A percentile compares a stretch with the other conserved stretches of the same genome.
Conservation (phyloP, 2,329 filamentous ascomycete genomes). For the Hymenoscyphus infarciens region DNA sequence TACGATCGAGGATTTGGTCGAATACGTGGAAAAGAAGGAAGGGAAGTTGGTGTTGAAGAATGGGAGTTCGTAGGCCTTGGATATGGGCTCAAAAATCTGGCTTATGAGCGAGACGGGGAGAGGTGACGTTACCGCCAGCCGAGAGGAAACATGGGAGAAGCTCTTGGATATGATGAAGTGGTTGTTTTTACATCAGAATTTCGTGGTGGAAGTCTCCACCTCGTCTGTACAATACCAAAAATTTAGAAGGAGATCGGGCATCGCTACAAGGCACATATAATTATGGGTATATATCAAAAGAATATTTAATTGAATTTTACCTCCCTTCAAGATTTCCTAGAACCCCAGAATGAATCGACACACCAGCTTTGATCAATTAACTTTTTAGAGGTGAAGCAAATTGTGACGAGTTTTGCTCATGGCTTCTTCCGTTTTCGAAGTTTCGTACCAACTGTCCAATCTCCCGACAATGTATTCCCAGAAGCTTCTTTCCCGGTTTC, state of each 20-base stretch:
- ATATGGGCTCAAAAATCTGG: neutral
- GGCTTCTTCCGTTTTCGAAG: too few species aligned
- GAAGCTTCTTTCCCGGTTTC: too few species aligned
- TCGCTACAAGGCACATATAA: neutral
- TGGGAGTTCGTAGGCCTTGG: conserved; percentile 13
- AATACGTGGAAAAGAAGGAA: conserved; percentile 45
- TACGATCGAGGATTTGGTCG: conserved; percentile 88
- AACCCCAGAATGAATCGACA: too few species aligned
- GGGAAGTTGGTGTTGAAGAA: conserved; percentile 31
- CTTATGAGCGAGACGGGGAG: neutral
- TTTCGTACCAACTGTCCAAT: too few species aligned
- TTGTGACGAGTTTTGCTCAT: too few species aligned
- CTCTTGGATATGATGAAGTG: neutral
- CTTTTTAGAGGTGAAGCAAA: too few species aligned
- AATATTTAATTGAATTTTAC: neutral
- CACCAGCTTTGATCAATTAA: too few species aligned
- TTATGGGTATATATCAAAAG: neutral
- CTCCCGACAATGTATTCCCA: too few species aligned
- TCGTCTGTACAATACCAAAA: conserved; percentile 4
- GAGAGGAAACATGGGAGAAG: neutral
- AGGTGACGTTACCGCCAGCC: neutral
- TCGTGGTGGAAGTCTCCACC: neutral
- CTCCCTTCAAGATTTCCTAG: too few species aligned
- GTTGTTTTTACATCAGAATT: neutral
- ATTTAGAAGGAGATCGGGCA: neutral